Percentiles rank a stretch among this genome's conserved stretches.
These are phyloP conservation scores for Lasiodiplodia gonubiensis DNA, from an alignment of 2,329 filamentous ascomycete genomes.

Conservation along the genomic window DNA sequence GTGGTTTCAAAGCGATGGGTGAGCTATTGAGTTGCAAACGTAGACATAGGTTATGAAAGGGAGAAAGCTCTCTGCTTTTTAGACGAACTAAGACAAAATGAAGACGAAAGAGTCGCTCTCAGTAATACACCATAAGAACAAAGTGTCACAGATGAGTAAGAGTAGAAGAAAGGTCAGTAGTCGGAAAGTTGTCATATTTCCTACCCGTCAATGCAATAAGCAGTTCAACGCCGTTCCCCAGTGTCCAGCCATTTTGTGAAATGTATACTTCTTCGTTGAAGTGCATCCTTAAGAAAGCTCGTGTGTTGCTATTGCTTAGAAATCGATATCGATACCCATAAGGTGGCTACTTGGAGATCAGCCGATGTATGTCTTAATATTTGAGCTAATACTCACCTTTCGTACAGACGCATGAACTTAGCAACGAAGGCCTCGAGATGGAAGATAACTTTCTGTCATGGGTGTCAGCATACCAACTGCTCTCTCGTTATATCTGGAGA, in stretches of 20 bases:
- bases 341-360: slow-evolving; percentile 11
- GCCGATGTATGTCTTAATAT: neutral
- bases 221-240: neutral
- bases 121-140: neutral
- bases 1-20: no score
- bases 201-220: neutral
- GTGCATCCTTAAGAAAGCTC: neutral
- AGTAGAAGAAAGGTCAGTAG: neutral
- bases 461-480: slow-evolving; percentile 32
- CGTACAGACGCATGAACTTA: slow-evolving; percentile 95
- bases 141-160: neutral
- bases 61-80: no score
- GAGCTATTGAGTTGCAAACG: no score
- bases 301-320: neutral
- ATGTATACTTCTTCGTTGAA: neutral
- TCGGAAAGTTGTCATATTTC: neutral
- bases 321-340: slow-evolving; percentile 28
- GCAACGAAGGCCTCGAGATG: slow-evolving; percentile 98
- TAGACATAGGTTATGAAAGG: no score
- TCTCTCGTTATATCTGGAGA: slow-evolving; percentile 20
- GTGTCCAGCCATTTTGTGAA: slow-evolving; percentile 6
- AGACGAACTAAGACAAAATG: no score
- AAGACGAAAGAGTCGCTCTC: neutral
- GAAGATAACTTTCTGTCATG: slow-evolving; percentile 81
- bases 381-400: slow-evolving; percentile 67